phyloP scores from a whole-genome alignment of 768 basidiomycete species.

The Mrakia gelida region DNA sequence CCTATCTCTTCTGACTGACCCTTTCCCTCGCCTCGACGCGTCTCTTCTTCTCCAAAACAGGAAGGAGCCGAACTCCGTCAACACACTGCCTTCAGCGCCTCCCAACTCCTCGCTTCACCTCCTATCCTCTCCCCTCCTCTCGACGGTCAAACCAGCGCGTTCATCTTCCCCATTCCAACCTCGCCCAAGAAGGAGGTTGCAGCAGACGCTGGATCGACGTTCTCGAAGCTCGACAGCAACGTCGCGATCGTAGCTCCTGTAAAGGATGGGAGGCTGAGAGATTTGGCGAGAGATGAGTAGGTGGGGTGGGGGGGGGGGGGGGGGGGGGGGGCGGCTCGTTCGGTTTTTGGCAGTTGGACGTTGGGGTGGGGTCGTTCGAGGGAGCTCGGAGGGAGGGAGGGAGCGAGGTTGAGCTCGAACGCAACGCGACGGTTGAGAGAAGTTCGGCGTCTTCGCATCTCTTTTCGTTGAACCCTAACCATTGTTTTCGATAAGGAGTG shows the following conservation, averaged over 20 bases:
- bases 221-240: conserved; percentile 13
- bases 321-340: too few species aligned
- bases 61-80: background rate
- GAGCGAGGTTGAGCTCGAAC: too few species aligned
- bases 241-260: conserved; percentile 26
- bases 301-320: too few species aligned
- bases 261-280: conserved; percentile 20
- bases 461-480: too few species aligned
- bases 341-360: too few species aligned
- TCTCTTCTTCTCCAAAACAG: background rate
- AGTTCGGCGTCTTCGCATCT: too few species aligned
- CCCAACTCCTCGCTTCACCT: background rate
- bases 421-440: too few species aligned
- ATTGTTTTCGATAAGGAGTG: too few species aligned
- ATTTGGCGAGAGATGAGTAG: conserved; percentile 7
- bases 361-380: too few species aligned
- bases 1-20: background rate
- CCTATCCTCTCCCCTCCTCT: background rate
- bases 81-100: too few species aligned
- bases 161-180: background rate
- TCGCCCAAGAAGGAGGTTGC: background rate
- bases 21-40: background rate
- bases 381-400: too few species aligned
- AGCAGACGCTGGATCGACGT: background rate
- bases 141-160: background rate